Percentiles rank a stretch among this genome's conserved stretches.
Evolutionary conservation across 1,284 basidiomycete species (phyloP).

Genomic region (Trichosporon sp.): DNA sequence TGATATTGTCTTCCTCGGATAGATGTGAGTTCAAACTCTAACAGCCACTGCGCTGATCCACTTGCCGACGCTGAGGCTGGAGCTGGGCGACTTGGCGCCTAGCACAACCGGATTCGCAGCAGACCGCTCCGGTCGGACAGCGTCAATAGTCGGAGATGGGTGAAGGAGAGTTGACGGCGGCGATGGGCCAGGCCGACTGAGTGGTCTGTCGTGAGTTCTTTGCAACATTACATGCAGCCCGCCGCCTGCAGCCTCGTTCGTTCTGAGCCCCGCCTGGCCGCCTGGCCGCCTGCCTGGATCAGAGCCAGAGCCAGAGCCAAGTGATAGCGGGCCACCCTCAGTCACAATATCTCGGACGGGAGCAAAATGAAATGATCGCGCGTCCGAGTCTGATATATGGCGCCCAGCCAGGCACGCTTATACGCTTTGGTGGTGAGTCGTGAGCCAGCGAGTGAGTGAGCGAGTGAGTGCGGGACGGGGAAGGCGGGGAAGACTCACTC

Average conservation of each 20-base stretch:
- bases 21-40: neutral
- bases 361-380: neutral
- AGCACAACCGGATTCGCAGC: neutral
- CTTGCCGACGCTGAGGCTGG: neutral
- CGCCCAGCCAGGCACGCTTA: neutral
- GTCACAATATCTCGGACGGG: neutral
- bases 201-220: neutral
- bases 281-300: neutral
- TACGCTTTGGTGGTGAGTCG: no score
- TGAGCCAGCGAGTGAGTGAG: no score
- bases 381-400: neutral
- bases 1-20: neutral
- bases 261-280: no score
- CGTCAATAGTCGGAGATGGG: neutral
- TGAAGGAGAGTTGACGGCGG: neutral
- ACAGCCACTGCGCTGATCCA: neutral
- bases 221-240: constrained; percentile 2
- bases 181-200: neutral
- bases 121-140: neutral
- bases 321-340: neutral
- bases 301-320: neutral
- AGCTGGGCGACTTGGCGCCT: neutral
- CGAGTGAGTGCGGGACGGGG: no score
- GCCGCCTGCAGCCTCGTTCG: no score
- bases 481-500: no score